These are phyloP conservation scores for Panicum virgatum DNA, from an alignment of 202 grass and related monocot species.

Conservation along the genomic window DNA sequence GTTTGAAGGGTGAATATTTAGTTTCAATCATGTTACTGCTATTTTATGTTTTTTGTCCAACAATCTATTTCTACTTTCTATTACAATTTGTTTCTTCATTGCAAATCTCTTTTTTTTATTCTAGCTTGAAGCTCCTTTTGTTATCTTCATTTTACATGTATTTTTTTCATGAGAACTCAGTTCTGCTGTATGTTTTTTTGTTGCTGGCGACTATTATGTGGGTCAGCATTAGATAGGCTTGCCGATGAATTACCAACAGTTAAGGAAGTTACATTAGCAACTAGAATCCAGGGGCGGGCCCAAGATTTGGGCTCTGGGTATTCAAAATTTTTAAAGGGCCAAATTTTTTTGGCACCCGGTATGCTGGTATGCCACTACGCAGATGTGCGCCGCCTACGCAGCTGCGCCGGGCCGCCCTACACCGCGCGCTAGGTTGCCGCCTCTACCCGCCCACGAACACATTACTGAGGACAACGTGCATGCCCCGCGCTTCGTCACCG, in stretches of 20 bases:
- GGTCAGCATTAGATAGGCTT: not conserved
- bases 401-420: too few relatives aligned
- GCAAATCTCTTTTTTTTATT: not conserved
- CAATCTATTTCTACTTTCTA: not conserved
- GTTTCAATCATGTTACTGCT: not conserved
- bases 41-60: conserved; percentile 5
- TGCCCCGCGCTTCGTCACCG: too few relatives aligned
- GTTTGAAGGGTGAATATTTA: not conserved
- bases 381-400: too few relatives aligned
- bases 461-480: too few relatives aligned
- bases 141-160: not conserved
- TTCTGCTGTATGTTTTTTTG: not conserved
- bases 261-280: not conserved
- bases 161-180: not conserved
- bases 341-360: too few relatives aligned
- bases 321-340: too few relatives aligned
- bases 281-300: too few relatives aligned
- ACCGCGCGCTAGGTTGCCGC: too few relatives aligned
- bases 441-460: too few relatives aligned
- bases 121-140: not conserved
- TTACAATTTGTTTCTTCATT: not conserved
- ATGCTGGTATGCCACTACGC: too few relatives aligned
- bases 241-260: not conserved
- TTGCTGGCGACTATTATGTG: not conserved
- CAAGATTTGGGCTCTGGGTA: too few relatives aligned